These are phyloP conservation scores for Fusarium sterilihyphosum DNA, from an alignment of 2,329 filamentous ascomycete genomes.

Conservation along the genomic window DNA sequence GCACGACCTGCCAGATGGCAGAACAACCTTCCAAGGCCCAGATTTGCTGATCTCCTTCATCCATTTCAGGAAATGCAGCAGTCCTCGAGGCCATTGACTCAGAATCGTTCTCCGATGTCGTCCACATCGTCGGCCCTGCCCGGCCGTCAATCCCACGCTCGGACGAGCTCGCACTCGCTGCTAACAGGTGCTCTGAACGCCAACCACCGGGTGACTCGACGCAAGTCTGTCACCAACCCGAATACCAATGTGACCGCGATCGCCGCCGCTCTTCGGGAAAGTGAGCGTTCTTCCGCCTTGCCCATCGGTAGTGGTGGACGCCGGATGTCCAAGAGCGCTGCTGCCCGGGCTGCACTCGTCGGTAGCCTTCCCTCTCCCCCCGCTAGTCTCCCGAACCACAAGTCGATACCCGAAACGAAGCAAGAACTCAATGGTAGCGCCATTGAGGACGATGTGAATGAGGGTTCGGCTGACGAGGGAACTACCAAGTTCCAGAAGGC, in stretches of 20 bases:
- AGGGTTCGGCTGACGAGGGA: slow-evolving; percentile 66
- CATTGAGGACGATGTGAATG: slow-evolving; percentile 74
- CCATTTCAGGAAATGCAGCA: slow-evolving; percentile 69
- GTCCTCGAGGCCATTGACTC: slow-evolving; percentile 73
- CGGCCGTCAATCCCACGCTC: slow-evolving; percentile 71
- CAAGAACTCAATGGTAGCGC: slow-evolving; percentile 66
- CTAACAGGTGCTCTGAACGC: slow-evolving; percentile 80
- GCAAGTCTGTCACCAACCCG: slow-evolving; percentile 90
- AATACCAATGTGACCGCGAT: slow-evolving; percentile 78
- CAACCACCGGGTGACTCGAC: slow-evolving; percentile 86
- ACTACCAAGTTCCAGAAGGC: slow-evolving; percentile 59
- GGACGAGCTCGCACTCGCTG: slow-evolving; percentile 84
- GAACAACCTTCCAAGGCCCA: slow-evolving; percentile 45
- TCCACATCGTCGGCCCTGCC: slow-evolving; percentile 68
- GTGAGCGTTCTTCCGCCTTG: slow-evolving; percentile 64
- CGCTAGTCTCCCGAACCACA: slow-evolving; percentile 72
- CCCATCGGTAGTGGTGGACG: slow-evolving; percentile 68
- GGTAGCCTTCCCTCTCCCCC: slow-evolving; percentile 71
- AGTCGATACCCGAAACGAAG: slow-evolving; percentile 61
- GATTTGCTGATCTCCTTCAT: slow-evolving; percentile 48
- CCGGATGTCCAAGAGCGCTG: slow-evolving; percentile 74
- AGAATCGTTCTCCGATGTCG: slow-evolving; percentile 69
- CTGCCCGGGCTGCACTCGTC: slow-evolving; percentile 62
- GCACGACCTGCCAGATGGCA: slow-evolving; percentile 45
- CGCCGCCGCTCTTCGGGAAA: slow-evolving; percentile 77